Evolutionary conservation across 2,329 filamentous ascomycete genomes (phyloP).

Genomic region (Stromatinia cepivora): DNA sequence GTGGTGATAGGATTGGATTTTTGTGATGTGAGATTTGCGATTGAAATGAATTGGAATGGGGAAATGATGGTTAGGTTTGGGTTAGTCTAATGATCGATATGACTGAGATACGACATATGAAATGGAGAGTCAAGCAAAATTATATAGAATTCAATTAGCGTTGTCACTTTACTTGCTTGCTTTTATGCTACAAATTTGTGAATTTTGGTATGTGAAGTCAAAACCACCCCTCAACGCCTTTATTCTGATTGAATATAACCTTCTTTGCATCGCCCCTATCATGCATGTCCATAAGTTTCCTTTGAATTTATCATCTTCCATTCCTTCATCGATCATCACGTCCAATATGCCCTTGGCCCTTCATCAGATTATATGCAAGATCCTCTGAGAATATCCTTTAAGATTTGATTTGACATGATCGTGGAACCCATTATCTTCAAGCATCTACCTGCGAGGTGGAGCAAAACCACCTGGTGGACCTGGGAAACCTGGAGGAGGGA

Average conservation of each 20-base stretch:
- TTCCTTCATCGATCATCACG: not conserved
- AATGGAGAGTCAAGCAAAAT: not conserved
- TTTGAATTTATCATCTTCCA: constrained; percentile 23
- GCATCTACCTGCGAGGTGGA: constrained; percentile 40
- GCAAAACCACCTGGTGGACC: constrained; percentile 52
- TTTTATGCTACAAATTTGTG: constrained; percentile 40
- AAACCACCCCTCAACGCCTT: constrained; percentile 41
- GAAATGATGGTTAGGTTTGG: not conserved
- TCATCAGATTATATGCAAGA: constrained; percentile 6
- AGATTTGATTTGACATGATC: not conserved
- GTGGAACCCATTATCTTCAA: constrained; percentile 16
- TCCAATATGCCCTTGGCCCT: not conserved
- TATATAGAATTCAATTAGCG: constrained; percentile 21
- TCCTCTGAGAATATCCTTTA: not conserved
- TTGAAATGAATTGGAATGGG: not conserved
- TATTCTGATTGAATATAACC: constrained; percentile 35
- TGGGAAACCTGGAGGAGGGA: constrained; percentile 48
- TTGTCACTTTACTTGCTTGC: constrained; percentile 29
- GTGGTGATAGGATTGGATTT: constrained; percentile 12
- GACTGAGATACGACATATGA: not conserved
- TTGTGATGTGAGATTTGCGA: not conserved
- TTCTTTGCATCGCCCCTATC: constrained; percentile 10
- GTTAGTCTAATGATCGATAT: not conserved
- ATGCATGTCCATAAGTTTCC: constrained; percentile 2
- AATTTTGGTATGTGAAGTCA: constrained; percentile 39